Evolutionary conservation across 2,329 filamentous ascomycete genomes (phyloP).

Genomic region (Shiraia sp.): DNA sequence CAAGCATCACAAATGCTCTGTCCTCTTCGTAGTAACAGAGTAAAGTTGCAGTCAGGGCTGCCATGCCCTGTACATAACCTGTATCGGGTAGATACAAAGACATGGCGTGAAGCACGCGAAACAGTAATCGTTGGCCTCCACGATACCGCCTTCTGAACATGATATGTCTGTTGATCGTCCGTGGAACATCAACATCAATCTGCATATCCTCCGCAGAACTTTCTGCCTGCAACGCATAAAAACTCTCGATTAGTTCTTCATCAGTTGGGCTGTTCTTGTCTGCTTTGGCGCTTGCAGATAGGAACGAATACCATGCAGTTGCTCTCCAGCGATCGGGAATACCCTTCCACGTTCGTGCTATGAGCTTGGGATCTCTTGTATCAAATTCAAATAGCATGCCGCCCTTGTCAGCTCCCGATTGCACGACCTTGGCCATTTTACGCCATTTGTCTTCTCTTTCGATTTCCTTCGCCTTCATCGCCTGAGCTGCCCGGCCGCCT

Average conservation of each 20-base stretch:
- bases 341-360: conserved; percentile 94
- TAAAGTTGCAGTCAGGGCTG: conserved; percentile 85
- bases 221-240: conserved; percentile 71
- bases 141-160: conserved; percentile 95
- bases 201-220: conserved; percentile 90
- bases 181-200: conserved; percentile 94
- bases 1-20: conserved; percentile 90
- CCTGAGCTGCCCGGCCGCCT: conserved; percentile 52
- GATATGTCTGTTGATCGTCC: conserved; percentile 93
- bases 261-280: conserved; percentile 66
- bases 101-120: conserved; percentile 88
- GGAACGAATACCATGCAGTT: conserved; percentile 92
- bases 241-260: conserved; percentile 70
- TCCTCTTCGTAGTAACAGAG: conserved; percentile 98
- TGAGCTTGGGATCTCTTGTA: conserved; percentile 73
- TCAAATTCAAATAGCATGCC: conserved; percentile 80
- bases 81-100: conserved; percentile 89
- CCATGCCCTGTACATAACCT: conserved; percentile 98
- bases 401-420: conserved; percentile 55
- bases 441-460: conserved; percentile 68
- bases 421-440: conserved; percentile 62
- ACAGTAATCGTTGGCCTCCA: conserved; percentile 87
- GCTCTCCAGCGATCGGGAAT: conserved; percentile 95
- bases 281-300: conserved; percentile 74
- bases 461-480: conserved; percentile 62